These are phyloP conservation scores for Dictyostelium discoideum DNA, from an alignment of 78 protist species.

Conservation along the genomic window DNA sequence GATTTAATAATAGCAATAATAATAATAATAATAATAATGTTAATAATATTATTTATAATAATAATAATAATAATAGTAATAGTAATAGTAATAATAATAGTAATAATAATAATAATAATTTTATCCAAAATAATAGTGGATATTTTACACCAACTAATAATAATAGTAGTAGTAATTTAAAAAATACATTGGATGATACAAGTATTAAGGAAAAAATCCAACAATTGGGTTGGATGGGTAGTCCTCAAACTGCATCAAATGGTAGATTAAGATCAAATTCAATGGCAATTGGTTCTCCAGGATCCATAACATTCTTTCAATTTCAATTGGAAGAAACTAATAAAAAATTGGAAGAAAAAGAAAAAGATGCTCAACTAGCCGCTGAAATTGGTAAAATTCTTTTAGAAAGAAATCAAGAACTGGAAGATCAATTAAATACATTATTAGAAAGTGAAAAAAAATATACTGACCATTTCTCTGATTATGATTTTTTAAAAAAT, in stretches of 20 bases:
- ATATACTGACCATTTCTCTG: slow-evolving; percentile 18
- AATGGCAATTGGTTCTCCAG: slow-evolving; percentile 51
- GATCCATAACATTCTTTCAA: neutral
- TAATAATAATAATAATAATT: neutral
- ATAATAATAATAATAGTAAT: neutral
- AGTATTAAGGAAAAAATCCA: slow-evolving; percentile 19
- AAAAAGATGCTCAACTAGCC: slow-evolving; percentile 72
- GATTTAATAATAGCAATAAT: neutral
- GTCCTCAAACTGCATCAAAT: neutral
- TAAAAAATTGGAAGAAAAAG: slow-evolving; percentile 58
- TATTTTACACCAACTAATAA: neutral
- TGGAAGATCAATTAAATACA: slow-evolving; percentile 24
- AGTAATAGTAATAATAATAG: neutral
- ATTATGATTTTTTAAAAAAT: slow-evolving; percentile 32
- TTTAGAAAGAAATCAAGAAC: slow-evolving; percentile 71
- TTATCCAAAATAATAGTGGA: neutral
- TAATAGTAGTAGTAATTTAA: neutral
- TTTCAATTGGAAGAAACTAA: slow-evolving; percentile 25
- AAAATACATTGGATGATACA: neutral
- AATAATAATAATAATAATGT: neutral
- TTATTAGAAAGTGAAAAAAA: slow-evolving; percentile 13
- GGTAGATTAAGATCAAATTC: slow-evolving; percentile 52
- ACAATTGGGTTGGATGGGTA: slow-evolving; percentile 58
- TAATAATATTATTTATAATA: neutral
- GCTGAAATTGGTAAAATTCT: slow-evolving; percentile 79